Base-by-base conservation (phyloP, 805 yeast species). In the Candida boleticola region DNA sequence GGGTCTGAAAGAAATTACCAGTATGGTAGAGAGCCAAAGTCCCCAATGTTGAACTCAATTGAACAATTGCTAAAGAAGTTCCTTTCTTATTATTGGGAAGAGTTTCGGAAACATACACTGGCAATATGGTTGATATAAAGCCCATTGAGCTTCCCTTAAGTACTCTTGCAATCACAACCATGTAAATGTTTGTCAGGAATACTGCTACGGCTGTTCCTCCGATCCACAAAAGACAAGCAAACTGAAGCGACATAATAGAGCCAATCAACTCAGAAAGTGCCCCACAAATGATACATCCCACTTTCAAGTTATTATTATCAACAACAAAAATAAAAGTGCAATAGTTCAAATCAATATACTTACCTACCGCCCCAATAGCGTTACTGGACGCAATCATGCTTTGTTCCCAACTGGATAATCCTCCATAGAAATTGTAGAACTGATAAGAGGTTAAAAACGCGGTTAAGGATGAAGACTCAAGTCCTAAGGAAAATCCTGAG, bases 341-440 rank as follows among this genome's bases (percentile, higher is more conserved):
- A n/a, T n/a, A n/a, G n/a, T n/a, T n/a, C n/a, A n/a, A n/a, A n/a
- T 26, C 14, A 30, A 36, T 16, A 36, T 46, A 62, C 50, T 23
- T 53, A 59, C 64, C 49, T 6, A 63, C 58, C n/a, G 71, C 69
- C 2, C 73, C 73, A n/a, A 65, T 49, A 3, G 63, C 50, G 38
- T 51, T 57, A 32, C 61, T 54, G 6, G 64, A 53, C 26, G 51
- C 51, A 7, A 64, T 40, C 39, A 64, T 36, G 23, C 54, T 52
- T 7, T 50, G 52, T 39, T 63, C 67, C 43, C 59, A 41, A 5
- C 42, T 45, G 1, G 56, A 34, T 3, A 53, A 42, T 5, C 34
- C 36, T 10, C 59, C 61, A 42, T 51, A 64, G 31, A 49, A 54
- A 1, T 39, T 45, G 13, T 39, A 41, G 29, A 62, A 57, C 18